Evolutionary conservation across 768 basidiomycete species (phyloP), one percentile per base, ranked within the genome.

Genomic region (Sarcomyxa edulis): DNA sequence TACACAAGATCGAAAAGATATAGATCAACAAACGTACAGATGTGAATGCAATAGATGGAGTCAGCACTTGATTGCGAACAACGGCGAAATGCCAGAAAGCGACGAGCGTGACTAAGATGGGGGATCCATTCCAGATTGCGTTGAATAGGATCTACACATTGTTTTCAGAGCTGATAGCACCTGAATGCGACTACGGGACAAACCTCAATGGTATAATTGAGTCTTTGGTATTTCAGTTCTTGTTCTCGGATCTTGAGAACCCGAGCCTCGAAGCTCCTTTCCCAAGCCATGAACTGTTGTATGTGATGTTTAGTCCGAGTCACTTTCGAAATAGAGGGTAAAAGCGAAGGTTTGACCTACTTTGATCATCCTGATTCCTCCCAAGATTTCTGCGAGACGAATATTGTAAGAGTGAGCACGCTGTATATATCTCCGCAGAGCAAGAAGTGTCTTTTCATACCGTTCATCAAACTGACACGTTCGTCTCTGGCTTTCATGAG

Each of bases 401-500:
- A 37, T 14, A 16, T 14, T 34, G 3, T 10, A 28, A 35, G 7
- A 22, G 20, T 11, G 6, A 25, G 8, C n/a, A n/a, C n/a, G n/a
- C n/a, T n/a, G n/a, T n/a, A n/a, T n/a, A n/a, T n/a, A n/a, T n/a
- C n/a, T n/a, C n/a, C n/a, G n/a, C n/a, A n/a, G 6, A 23, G 16
- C 32, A 24, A 47, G 60, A 18, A n/a, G n/a, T n/a, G n/a, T n/a
- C n/a, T n/a, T n/a, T n/a, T n/a, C 15, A 68, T 67, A 51, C 72
- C 91, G 50, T 94, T 94, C 92, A 95, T 96, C 35, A 95, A 62
- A 3, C 85, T 71, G 16, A 93, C 88, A 29, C 93, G 76, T 60
- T 94, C 89, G 49, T 96, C 93, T 20, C 90, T 76, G 19, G 88
- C 76, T 61, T 92, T 93, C 92, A 94, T 91, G 12, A 93, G 65